Evolutionary conservation across 352 stramenopile genomes (phyloP).

Genomic region (Phytophthora citricola): DNA sequence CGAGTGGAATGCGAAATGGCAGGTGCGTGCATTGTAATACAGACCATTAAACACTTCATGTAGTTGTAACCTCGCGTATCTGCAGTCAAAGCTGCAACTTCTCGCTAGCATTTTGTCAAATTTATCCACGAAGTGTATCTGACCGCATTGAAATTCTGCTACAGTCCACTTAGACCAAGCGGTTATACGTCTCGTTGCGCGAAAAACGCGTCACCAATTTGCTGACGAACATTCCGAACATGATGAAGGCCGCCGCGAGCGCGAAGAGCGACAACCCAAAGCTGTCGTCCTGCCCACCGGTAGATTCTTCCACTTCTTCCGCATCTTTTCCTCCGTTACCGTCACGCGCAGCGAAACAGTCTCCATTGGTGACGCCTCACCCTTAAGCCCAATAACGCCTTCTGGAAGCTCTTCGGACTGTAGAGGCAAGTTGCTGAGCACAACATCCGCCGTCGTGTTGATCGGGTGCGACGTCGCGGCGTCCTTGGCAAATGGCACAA

Average conservation of each 20-base stretch:
- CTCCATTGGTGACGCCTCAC: slow-evolving; percentile 10
- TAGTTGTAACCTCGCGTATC: neutral
- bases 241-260: slow-evolving; percentile 43
- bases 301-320: neutral
- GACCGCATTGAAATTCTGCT: too few species aligned
- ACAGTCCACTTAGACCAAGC: slow-evolving; percentile 22
- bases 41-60: neutral
- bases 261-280: slow-evolving; percentile 16
- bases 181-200: slow-evolving; percentile 39
- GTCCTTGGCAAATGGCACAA: slow-evolving; percentile 83
- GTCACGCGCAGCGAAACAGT: slow-evolving; percentile 11
- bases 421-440: slow-evolving; percentile 56
- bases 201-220: slow-evolving; percentile 36
- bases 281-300: neutral
- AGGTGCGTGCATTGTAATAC: slow-evolving; percentile 32
- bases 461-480: slow-evolving; percentile 87
- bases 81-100: too few species aligned
- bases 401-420: slow-evolving; percentile 52
- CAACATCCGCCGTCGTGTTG: slow-evolving; percentile 81
- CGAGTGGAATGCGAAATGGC: slow-evolving; percentile 32
- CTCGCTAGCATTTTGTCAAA: neutral
- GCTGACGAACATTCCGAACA: slow-evolving; percentile 40
- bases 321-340: neutral
- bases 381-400: slow-evolving; percentile 2
- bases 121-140: too few species aligned